Conservation (phyloP, 805 yeast species). For the Candida adriatica region DNA sequence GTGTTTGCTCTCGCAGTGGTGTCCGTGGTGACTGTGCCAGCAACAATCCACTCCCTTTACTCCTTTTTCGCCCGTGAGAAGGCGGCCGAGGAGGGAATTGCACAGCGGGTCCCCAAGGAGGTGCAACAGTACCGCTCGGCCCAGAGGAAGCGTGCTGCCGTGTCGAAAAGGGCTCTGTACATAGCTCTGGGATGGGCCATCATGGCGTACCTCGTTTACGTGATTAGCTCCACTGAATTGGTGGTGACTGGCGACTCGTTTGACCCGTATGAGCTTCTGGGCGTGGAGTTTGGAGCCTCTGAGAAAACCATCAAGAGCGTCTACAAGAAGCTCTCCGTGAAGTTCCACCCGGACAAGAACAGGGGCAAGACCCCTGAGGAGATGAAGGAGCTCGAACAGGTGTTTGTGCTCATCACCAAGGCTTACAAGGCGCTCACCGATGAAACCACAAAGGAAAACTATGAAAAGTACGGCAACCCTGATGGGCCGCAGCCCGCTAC, state of each 20-base stretch:
- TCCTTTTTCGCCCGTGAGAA: not conserved
- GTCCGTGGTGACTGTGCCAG: conserved; percentile 19
- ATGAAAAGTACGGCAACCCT: conserved; percentile 87
- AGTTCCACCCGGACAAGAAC: conserved; percentile 91
- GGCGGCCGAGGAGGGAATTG: conserved; percentile 3
- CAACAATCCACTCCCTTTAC: conserved; percentile 12
- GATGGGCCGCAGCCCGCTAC: conserved; percentile 90
- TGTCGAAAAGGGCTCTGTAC: conserved; percentile 13
- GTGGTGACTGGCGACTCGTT: conserved; percentile 46
- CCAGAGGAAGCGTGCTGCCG: conserved; percentile 3
- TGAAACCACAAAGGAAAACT: conserved; percentile 76
- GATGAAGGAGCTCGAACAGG: conserved; percentile 56
- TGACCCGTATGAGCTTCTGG: conserved; percentile 89
- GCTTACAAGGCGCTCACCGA: conserved; percentile 96
- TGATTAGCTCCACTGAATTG: conserved; percentile 25
- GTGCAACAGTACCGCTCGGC: conserved; percentile 11
- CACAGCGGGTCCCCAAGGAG: conserved; percentile 6
- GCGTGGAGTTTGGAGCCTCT: conserved; percentile 57
- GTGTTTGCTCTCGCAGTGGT: conserved; percentile 22
- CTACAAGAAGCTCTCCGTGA: conserved; percentile 80
- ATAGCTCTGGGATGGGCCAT: conserved; percentile 21
- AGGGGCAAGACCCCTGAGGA: conserved; percentile 51
- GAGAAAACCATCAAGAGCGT: conserved; percentile 71
- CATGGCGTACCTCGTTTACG: conserved; percentile 33
- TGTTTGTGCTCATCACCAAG: conserved; percentile 73